Conservation (phyloP, 2,329 filamentous ascomycete species). For the Fusarium decemcellulare region DNA sequence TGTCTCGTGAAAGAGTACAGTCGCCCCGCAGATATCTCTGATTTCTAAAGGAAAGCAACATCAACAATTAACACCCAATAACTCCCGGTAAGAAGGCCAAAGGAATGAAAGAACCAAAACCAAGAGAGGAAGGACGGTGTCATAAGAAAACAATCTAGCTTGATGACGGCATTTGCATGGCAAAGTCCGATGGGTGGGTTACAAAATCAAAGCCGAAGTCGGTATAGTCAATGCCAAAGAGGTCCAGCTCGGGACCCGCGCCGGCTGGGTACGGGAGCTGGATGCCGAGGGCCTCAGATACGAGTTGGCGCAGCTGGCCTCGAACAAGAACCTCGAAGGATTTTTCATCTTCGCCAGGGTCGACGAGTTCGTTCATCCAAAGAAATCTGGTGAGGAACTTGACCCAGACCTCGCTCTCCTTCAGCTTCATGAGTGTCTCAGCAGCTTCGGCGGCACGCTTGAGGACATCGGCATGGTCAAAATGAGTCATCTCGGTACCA, state of each 20-base stretch:
- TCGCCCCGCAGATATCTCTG: too few relatives aligned
- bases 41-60: neutral
- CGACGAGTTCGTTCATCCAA: conserved; percentile 44
- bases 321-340: conserved; percentile 36
- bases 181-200: conserved; percentile 9
- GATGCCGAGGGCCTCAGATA: conserved; percentile 34
- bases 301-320: conserved; percentile 33
- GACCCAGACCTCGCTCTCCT: conserved; percentile 35
- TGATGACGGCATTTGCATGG: neutral
- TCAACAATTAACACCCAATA: neutral
- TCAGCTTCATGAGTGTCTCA: conserved; percentile 16
- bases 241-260: conserved; percentile 2
- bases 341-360: conserved; percentile 33
- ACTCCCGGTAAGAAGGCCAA: neutral
- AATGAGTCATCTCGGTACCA: conserved; percentile 20
- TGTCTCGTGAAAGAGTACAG: too few relatives aligned
- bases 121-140: neutral
- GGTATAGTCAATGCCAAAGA: conserved; percentile 8
- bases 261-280: conserved; percentile 28
- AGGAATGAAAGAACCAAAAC: neutral
- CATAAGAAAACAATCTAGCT: neutral
- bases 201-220: conserved; percentile 17
- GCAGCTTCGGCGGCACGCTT: conserved; percentile 22
- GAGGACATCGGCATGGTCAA: conserved; percentile 22
- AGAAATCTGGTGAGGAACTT: conserved; percentile 37